Percentiles rank a stretch among this genome's conserved stretches.
These are phyloP conservation scores for Nemania bipapillata DNA, from an alignment of 2,329 filamentous ascomycete species.

Conservation along the genomic window DNA sequence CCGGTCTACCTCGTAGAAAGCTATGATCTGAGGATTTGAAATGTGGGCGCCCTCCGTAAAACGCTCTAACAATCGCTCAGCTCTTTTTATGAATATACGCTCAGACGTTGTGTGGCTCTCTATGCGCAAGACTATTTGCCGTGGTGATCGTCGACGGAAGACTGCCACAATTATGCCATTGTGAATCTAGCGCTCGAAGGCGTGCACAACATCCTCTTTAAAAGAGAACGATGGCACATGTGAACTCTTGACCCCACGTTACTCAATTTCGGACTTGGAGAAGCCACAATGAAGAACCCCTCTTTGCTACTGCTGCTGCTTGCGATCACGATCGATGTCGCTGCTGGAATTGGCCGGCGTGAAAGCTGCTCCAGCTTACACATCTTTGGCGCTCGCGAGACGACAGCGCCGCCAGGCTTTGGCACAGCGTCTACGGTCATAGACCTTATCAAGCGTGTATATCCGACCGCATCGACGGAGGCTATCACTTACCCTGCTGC, in stretches of 20 bases:
- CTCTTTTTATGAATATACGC: neutral
- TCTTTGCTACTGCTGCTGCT: constrained; percentile 9
- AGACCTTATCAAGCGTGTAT: constrained; percentile 53
- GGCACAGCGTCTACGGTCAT: constrained; percentile 59
- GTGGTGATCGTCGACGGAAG: constrained; percentile 9
- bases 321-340: constrained; percentile 1
- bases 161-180: neutral
- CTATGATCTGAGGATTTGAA: neutral
- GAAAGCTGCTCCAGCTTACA: constrained; percentile 57
- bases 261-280: neutral
- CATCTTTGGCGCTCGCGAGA: constrained; percentile 63
- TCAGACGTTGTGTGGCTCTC: neutral
- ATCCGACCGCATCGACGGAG: constrained; percentile 56
- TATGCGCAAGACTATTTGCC: neutral
- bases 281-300: constrained; percentile 16
- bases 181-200: neutral
- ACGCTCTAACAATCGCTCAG: neutral
- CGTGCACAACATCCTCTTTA: neutral
- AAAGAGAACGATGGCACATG: neutral
- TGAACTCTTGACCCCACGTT: neutral
- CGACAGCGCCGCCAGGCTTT: constrained; percentile 59
- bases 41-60: neutral
- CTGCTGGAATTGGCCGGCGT: constrained; percentile 10
- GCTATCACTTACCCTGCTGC: constrained; percentile 65
- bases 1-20: neutral